A percentile compares a stretch with the other conserved stretches of the same genome.
phyloP scores from a whole-genome alignment of 2,329 filamentous ascomycete species.

The Geosmithia morbida region DNA sequence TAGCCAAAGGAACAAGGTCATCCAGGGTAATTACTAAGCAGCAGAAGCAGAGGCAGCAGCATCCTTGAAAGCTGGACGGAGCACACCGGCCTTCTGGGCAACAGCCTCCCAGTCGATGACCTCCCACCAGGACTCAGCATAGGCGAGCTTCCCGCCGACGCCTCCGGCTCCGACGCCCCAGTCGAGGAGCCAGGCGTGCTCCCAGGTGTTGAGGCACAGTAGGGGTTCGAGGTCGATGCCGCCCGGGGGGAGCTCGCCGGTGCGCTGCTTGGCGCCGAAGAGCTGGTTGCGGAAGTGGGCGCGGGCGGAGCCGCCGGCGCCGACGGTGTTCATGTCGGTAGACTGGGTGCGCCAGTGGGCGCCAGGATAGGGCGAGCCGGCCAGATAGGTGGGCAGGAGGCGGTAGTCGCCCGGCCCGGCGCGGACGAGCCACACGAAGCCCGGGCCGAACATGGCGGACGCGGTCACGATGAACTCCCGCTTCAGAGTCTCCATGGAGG shows the following conservation, averaged over 20 bases:
- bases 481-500: conserved; percentile 68
- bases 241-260: conserved; percentile 38
- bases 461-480: conserved; percentile 70
- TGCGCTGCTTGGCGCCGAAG: conserved; percentile 12
- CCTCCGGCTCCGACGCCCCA: conserved; percentile 48
- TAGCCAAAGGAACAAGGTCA: background rate
- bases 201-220: conserved; percentile 90
- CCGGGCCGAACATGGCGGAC: conserved; percentile 85
- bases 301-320: conserved; percentile 20
- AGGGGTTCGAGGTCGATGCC: conserved; percentile 59
- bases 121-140: conserved; percentile 74
- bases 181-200: conserved; percentile 82
- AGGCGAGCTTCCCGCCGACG: conserved; percentile 59
- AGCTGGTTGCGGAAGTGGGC: conserved; percentile 23
- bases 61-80: background rate
- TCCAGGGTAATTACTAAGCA: background rate
- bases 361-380: conserved; percentile 73
- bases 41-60: background rate
- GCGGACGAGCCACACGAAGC: conserved; percentile 90
- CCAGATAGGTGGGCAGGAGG: conserved; percentile 79
- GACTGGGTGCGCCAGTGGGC: conserved; percentile 66
- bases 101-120: conserved; percentile 75
- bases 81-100: conserved; percentile 19
- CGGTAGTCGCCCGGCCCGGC: conserved; percentile 34
- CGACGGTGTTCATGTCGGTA: conserved; percentile 55